These are phyloP conservation scores for Penicillium coprophilum DNA, from an alignment of 495 filamentous ascomycete genomes.

Conservation along the genomic window DNA sequence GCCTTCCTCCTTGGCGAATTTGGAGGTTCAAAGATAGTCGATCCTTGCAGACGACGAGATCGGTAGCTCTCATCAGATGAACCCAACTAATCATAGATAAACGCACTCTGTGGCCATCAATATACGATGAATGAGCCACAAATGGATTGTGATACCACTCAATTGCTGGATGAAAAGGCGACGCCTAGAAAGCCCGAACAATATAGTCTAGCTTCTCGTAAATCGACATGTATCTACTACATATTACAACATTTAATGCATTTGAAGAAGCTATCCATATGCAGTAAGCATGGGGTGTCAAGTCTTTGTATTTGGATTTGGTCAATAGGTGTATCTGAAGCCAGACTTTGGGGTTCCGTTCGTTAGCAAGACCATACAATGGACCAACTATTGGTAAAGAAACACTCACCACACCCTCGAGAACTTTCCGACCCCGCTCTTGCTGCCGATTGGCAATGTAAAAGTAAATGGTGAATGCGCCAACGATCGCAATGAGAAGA, in stretches of 20 bases:
- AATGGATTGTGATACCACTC: background rate
- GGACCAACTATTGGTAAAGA: background rate
- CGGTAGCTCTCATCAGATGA: background rate
- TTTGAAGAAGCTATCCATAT: background rate
- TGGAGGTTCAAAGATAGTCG: slow-evolving; percentile 21
- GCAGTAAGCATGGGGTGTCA: background rate
- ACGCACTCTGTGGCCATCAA: slow-evolving; percentile 6
- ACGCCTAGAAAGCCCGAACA: background rate
- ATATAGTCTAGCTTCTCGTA: background rate
- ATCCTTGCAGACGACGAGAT: slow-evolving; percentile 7
- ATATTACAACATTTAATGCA: background rate
- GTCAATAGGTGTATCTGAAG: slow-evolving; percentile 54
- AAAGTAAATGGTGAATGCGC: slow-evolving; percentile 61
- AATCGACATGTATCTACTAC: background rate
- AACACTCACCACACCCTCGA: slow-evolving; percentile 53
- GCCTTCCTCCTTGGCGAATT: slow-evolving; percentile 19
- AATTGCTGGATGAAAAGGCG: background rate
- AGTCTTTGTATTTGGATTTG: background rate
- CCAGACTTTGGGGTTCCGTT: slow-evolving; percentile 27
- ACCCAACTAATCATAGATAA: too few relatives aligned
- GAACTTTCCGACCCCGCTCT: slow-evolving; percentile 42
- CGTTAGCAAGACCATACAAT: slow-evolving; percentile 1
- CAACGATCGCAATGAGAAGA: slow-evolving; percentile 63
- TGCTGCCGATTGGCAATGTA: slow-evolving; percentile 57
- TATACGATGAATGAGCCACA: background rate